These are phyloP conservation scores for Circinella umbellata DNA, from an alignment of 371 early-diverging fungal genomes.

Conservation along the genomic window DNA sequence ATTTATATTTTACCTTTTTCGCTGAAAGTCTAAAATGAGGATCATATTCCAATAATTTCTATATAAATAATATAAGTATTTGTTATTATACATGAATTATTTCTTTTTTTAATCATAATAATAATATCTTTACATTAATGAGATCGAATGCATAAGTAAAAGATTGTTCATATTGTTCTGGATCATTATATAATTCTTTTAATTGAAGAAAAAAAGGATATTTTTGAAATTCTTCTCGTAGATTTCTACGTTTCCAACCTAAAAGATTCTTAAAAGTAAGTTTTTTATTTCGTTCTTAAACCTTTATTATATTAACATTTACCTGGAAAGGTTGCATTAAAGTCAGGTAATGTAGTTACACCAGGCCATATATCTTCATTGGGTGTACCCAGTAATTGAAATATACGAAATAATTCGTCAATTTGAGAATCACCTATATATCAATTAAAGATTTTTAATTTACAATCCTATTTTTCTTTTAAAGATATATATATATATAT, in stretches of 20 bases:
- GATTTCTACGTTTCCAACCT: slow-evolving; percentile 24
- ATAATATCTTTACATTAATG: slow-evolving; percentile 2
- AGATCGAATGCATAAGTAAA: slow-evolving; percentile 14
- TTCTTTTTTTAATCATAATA: not conserved
- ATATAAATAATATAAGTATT: not conserved
- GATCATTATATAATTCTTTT: slow-evolving; percentile 3
- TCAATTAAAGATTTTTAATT: not conserved
- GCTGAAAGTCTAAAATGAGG: slow-evolving; percentile 22
- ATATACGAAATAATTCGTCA: slow-evolving; percentile 95
- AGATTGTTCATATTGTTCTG: not conserved
- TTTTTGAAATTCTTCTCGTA: slow-evolving; percentile 11
- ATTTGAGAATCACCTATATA: slow-evolving; percentile 92
- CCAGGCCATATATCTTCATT: slow-evolving; percentile 87
- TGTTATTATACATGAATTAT: no score
- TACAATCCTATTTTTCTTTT: no score
- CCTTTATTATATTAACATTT: no score
- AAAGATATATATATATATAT: not conserved
- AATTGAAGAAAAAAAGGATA: slow-evolving; percentile 10
- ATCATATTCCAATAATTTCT: slow-evolving; percentile 22
- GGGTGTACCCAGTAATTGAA: slow-evolving; percentile 93
- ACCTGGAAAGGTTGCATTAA: slow-evolving; percentile 65
- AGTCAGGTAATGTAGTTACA: slow-evolving; percentile 83
- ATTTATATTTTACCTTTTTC: slow-evolving; percentile 14
- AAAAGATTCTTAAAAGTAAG: no score
- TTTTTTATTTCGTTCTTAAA: no score